Base-by-base conservation (phyloP, 768 basidiomycete genomes). In the Naganishia onofrii region DNA sequence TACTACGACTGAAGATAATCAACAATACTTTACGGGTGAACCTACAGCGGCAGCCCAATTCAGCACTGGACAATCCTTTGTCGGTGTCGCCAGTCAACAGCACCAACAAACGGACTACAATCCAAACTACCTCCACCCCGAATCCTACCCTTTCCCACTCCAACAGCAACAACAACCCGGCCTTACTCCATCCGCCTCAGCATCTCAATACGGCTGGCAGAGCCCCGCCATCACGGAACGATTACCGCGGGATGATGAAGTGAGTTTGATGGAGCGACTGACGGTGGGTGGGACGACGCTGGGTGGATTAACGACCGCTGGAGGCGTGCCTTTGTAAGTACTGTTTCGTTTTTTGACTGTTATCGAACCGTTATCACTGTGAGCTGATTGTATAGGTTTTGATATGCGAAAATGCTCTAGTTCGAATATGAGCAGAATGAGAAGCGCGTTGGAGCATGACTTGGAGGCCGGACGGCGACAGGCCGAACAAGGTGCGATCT, bases 391-490 rank as follows among this genome's bases (percentile, higher is more conserved):
- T n/a, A n/a, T n/a, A n/a, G n/a, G n/a, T n/a, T n/a, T n/a, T n/a
- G n/a, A n/a, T n/a, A n/a, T n/a, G n/a, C n/a, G n/a, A 29, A 36
- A 34, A n/a, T 34, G 5, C 21, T 29, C 12, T 56, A 72, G 71
- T 28, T 68, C 67, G 13, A 72, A 34, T 48, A 72, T 72, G 71
- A 63, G 67, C 29, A 31, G 66, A 42, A 72, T 72, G 71, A 53
- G 63, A 44, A 51, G 36, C 26, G 70, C 54, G 6, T 32, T 70
- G 23, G 70, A 70, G 29, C 36, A 38, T 12, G 60, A 46, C 28
- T 23, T 69, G 31, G 51, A 69, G 2, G 53, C 52, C 17, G 29
- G 38, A 13, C 31, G 32, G 31, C 23, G 44, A 29, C 32, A 53
- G 34, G 32, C 64, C 3, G 57, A 38, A 26, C 32, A 54, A 38